These are phyloP conservation scores for Saccharomycopsis sp. DNA, from an alignment of 805 yeast genomes.

Conservation along the genomic window DNA sequence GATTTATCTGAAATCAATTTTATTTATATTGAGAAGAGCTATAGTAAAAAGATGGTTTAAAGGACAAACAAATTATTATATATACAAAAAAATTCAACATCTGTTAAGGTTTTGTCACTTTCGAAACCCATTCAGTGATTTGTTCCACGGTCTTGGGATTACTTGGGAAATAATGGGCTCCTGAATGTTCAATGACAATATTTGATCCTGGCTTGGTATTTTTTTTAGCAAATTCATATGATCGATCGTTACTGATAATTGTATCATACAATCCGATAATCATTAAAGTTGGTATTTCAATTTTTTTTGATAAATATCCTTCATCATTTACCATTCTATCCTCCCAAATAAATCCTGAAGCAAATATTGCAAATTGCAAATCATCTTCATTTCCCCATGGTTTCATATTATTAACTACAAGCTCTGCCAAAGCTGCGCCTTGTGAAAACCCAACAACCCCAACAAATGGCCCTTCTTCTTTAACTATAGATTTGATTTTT, in stretches of 20 bases:
- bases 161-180: constrained; percentile 2
- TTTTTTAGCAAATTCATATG: constrained; percentile 45
- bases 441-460: constrained; percentile 91
- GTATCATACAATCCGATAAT: constrained; percentile 82
- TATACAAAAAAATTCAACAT: no score
- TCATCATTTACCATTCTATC: constrained; percentile 24
- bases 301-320: constrained; percentile 24
- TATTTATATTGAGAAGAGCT: no score
- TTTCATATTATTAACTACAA: constrained; percentile 49
- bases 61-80: no score
- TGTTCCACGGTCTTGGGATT: neutral
- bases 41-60: no score
- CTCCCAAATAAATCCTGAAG: constrained; percentile 51
- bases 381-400: constrained; percentile 35
- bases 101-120: no score
- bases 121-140: neutral
- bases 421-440: constrained; percentile 82
- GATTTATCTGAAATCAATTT: no score
- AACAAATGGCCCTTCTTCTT: constrained; percentile 67
- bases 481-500: constrained; percentile 37
- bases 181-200: neutral
- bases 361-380: constrained; percentile 66
- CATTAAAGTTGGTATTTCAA: constrained; percentile 42
- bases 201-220: constrained; percentile 22
- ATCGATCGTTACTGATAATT: constrained; percentile 66